Conservation (phyloP, 2,329 filamentous ascomycete species). For the Xylariaceae sp. region DNA sequence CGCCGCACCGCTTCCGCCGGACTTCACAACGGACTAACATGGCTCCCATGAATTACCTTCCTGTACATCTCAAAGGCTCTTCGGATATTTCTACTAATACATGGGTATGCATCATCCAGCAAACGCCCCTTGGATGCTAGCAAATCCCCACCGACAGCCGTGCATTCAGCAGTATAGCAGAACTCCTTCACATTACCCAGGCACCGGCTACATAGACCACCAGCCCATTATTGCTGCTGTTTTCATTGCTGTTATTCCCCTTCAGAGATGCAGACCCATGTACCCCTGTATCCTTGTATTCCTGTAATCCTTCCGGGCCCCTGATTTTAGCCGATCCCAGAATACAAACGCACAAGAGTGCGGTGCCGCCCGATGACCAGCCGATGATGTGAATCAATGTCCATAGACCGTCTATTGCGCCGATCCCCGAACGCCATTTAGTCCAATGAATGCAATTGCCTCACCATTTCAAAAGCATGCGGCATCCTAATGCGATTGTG, state of each 20-base stretch:
- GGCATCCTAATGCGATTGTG: slow-evolving; percentile 15
- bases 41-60: too few relatives aligned
- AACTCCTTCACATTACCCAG: slow-evolving; percentile 10
- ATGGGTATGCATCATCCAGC: too few relatives aligned
- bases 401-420: slow-evolving; percentile 7
- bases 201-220: not conserved
- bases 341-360: not conserved
- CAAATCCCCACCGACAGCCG: not conserved
- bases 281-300: slow-evolving; percentile 1
- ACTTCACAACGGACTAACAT: too few relatives aligned
- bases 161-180: not conserved
- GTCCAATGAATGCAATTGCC: slow-evolving; percentile 8
- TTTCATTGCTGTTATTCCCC: not conserved
- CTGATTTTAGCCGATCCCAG: not conserved
- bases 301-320: not conserved
- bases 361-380: not conserved
- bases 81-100: too few relatives aligned
- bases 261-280: not conserved
- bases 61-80: too few relatives aligned
- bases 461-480: slow-evolving; percentile 6
- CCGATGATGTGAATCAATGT: slow-evolving; percentile 1
- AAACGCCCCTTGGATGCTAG: too few relatives aligned
- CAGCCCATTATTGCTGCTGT: not conserved
- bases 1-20: too few relatives aligned
- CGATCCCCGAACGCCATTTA: slow-evolving; percentile 12